These are phyloP conservation scores for Botrytis hyacinthi DNA, from an alignment of 2,329 filamentous ascomycete species.

Conservation along the genomic window DNA sequence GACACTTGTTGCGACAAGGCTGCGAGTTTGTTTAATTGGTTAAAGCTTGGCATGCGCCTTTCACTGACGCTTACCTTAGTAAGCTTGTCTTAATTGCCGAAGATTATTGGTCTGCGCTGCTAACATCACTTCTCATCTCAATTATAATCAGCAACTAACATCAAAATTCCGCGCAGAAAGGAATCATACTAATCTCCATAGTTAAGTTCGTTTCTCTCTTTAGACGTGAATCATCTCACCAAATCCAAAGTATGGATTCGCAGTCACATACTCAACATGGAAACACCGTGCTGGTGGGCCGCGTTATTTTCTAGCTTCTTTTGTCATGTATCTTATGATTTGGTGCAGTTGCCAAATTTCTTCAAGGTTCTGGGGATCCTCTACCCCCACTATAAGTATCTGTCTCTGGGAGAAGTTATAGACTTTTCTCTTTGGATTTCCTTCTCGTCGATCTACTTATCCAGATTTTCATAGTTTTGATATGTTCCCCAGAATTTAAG, in stretches of 20 bases:
- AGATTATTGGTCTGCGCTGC: not conserved
- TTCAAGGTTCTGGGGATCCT: not conserved
- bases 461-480: not conserved
- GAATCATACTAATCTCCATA: not conserved
- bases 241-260: not conserved
- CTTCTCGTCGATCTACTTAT: not conserved
- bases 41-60: constrained; percentile 4
- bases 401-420: not conserved
- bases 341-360: not conserved
- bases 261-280: not conserved
- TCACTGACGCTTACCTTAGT: not conserved
- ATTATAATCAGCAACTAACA: not conserved
- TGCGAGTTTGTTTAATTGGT: constrained; percentile 7
- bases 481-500: not conserved
- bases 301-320: not conserved
- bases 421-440: not conserved
- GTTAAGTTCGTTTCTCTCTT: not conserved
- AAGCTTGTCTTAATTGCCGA: constrained; percentile 4
- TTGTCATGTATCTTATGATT: constrained; percentile 10
- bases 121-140: not conserved
- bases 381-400: constrained; percentile 12
- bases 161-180: not conserved
- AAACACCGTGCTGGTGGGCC: not conserved
- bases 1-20: not conserved
- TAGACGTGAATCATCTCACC: not conserved